Evolutionary conservation across 129 eudicot genomes (phyloP), one percentile per base, ranked within the genome.

Genomic region (Centaurea solstitialis): DNA sequence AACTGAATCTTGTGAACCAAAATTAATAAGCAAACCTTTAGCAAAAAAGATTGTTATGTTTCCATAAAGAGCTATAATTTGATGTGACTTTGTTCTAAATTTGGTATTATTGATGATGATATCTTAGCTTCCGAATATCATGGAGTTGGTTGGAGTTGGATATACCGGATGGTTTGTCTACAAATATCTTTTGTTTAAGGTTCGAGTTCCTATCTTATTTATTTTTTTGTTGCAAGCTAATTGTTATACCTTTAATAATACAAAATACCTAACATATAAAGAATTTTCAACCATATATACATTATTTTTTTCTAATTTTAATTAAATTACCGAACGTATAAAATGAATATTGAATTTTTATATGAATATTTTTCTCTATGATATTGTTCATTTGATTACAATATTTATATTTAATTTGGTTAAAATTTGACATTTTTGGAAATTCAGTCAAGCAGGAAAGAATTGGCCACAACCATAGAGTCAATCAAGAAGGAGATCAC

Each of bases 71-170:
- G 45, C 43, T 22, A 10, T 24, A 37, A 50, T 5, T 30, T 81
- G n/a, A n/a, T 61, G n/a, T n/a, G n/a, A n/a, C n/a, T 26, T 26
- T 26, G 30, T 26, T 72, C 39, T 76, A 20, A 53, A 22, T 37
- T 43, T 81, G 13, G n/a, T 50, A 9, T 45, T 74, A n/a, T 23
- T 74, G 26, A 53, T 75, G 81, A 75, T 68, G 15, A 22, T 22
- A n/a, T 43, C 15, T 68, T 91, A 95, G 99, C 98, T 95, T 71
- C 99, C 99, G n/a, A 91, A 89, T 89, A 70, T 95, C 80, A 67
- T 95, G 95, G 99, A 95, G 88, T 87, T 95, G 90, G 97, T 95
- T 72, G 99, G 99, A 57, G 95, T 95, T 75, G 99, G 98, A 80
- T 95, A 95, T 82, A 86, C 97, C 15, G 99, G 98, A 79, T 95